Base-by-base conservation (phyloP, 495 filamentous ascomycete species). In the Penicillium chermesinum region DNA sequence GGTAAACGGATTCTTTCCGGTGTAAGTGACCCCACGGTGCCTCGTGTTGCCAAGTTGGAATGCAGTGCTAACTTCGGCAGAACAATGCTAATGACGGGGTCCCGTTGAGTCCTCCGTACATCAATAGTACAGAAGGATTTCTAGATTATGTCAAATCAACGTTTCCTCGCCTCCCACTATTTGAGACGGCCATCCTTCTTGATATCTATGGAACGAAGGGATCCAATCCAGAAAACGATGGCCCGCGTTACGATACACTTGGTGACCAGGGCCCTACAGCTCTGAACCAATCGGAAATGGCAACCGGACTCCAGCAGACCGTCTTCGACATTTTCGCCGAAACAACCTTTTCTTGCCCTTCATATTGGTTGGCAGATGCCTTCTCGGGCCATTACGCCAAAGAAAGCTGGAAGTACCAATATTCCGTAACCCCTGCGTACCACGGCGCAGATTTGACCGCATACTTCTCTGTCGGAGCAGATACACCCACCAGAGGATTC, bases 351-450 rank as follows among this genome's bases (percentile, higher is more conserved):
- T 66, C 70, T 52, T 87, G 82, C 51, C 79, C 82, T 0, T 69
- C 78, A 0, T 78, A 83, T 57, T 87, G 80, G 81, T 66, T 85
- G 30, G 80, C 78, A 7, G 71, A 77, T 21, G 81, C 79, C 13
- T 85, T 79, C 56, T 43, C 44, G 17, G 40, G 36, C 0, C 14
- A 17, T 25, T 12, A 20, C 53, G 65, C n/a, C 22, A 50, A 62
- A 18, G 50, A 64, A 14, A 65, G 69, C 16, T 85, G 71, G 65
- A 75, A 78, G 32, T 85, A 84, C 52, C 76, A 85, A 61, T 85
- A 79, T 59, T 80, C 73, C n/a, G 74, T 81, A 1, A 75, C 76
- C 0, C 71, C 75, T 16, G 77, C 79, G 13, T 72, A 60, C n/a
- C 82, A 85, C 64, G 76, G 72, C 35, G 58, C 68, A 15, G 83